Evolutionary conservation across 345 rosid species (phyloP), one percentile per base, ranked within the genome.

Genomic region (Dipteronia sinensis): DNA sequence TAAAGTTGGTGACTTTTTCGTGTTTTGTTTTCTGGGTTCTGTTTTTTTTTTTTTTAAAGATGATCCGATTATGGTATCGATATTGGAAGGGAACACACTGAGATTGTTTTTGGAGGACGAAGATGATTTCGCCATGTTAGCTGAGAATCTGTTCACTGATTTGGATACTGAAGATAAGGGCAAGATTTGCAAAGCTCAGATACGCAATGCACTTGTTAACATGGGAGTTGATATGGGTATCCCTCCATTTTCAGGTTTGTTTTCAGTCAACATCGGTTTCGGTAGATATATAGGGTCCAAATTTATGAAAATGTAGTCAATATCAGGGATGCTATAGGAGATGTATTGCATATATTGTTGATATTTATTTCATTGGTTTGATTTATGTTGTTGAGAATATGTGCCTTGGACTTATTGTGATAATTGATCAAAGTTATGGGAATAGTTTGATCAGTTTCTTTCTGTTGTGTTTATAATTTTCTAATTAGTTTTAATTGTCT

Each of bases 71-170:
- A 87, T 85, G 78, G 85, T 89, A 1, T 87, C 97, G 3, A 63
- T 89, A 62, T 78, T 93, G 75, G 89, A 94, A 82, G 98, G 98
- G 86, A 89, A 77, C 46, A 82, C 85, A n/a, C 73, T 91, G 86
- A 82, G 82, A 78, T 19, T 87, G 56, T 85, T 85, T 75, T 77
- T 91, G 83, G 95, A 93, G 79, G 98, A 95, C 65, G 98, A 95
- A 76, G 98, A 95, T 82, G 98, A 95, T 81, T 93, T 93, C 73
- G 98, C 98, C 1, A 88, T 95, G 98, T 75, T 95, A 71, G 98
- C 98, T 0, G 98, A 95, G 90, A 89, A 88, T 79, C 56, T 95
- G 23, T 95, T 95, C 81, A 95, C 98, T 31, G 95, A 91, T 78
- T 85, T 95, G 83, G 98, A 95, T 79, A 79, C 78, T 29, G 89